Percentiles rank a stretch among this genome's conserved stretches.
Evolutionary conservation across 2,329 filamentous ascomycete species (phyloP).

Genomic region (Pseudopithomyces chartarum): DNA sequence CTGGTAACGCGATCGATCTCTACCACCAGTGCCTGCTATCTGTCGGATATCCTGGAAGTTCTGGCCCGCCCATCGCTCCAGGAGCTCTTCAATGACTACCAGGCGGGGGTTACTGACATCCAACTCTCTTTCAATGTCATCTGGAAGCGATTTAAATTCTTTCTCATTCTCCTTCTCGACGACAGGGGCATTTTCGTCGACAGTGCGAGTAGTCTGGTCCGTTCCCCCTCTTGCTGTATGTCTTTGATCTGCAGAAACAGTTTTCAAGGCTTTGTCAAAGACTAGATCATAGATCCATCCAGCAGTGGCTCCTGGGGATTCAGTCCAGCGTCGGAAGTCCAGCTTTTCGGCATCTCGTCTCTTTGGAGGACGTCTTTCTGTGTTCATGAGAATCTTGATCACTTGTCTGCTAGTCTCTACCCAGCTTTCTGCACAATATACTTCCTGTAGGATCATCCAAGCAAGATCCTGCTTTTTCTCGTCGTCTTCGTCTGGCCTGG

Average conservation of each 20-base stretch:
- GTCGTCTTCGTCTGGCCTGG: background rate
- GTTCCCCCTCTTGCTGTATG: background rate
- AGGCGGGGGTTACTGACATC: background rate
- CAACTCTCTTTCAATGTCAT: conserved; percentile 4
- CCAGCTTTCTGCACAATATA: conserved; percentile 8
- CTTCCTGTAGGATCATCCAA: background rate
- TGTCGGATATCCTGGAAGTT: background rate
- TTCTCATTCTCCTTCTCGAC: conserved; percentile 8
- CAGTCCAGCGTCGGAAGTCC: background rate
- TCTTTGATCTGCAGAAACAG: background rate
- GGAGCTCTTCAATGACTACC: conserved; percentile 5
- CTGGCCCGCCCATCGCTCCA: background rate
- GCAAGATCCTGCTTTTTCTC: background rate
- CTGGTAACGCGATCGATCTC: background rate
- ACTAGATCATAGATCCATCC: conserved; percentile 6
- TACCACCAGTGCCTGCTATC: background rate
- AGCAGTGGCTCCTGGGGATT: conserved; percentile 4
- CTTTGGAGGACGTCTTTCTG: background rate
- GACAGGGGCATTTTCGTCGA: background rate
- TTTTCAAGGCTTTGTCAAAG: background rate
- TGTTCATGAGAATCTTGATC: conserved; percentile 9
- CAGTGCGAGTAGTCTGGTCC: background rate
- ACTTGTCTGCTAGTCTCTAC: conserved; percentile 7
- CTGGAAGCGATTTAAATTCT: background rate
- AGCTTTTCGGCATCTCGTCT: background rate